phyloP scores from a whole-genome alignment of 352 stramenopile genomes.

The Saprolegnia diclina region DNA sequence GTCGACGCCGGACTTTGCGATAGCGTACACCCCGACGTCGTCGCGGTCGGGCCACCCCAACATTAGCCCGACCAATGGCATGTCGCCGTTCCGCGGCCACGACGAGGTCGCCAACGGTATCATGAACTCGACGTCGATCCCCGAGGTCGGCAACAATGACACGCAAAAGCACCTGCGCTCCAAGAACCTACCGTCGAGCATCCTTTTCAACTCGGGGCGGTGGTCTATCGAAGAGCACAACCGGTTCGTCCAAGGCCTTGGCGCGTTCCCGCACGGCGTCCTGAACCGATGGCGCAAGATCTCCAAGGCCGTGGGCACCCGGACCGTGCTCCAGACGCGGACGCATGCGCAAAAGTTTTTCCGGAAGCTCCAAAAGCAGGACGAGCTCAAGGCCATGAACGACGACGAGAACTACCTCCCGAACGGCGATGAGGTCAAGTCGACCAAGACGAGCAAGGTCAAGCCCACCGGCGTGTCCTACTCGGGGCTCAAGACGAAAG shows the following conservation, averaged over 20 bases:
- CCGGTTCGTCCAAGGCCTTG: conserved; percentile 79
- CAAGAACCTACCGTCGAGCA: conserved; percentile 26
- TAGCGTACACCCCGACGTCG: background rate
- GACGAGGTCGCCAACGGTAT: conserved; percentile 25
- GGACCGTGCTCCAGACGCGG: conserved; percentile 78
- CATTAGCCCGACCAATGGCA: background rate
- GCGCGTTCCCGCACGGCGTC: conserved; percentile 66
- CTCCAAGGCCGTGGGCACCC: conserved; percentile 69
- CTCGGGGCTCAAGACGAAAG: conserved; percentile 7
- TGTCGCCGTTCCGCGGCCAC: conserved; percentile 7
- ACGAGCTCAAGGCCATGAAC: conserved; percentile 5
- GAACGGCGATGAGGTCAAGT: conserved; percentile 1
- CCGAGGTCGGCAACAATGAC: conserved; percentile 28
- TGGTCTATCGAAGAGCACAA: conserved; percentile 44
- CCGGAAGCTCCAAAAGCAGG: conserved; percentile 50
- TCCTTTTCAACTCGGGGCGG: conserved; percentile 25
- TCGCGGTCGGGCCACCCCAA: background rate
- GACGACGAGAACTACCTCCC: conserved; percentile 4
- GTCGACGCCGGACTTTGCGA: background rate
- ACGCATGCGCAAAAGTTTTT: conserved; percentile 88
- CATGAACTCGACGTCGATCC: conserved; percentile 27
- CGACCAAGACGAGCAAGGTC: background rate
- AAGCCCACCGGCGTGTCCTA: background rate
- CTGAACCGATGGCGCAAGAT: conserved; percentile 67
- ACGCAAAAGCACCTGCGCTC: conserved; percentile 26